A percentile compares a stretch with the other conserved stretches of the same genome.
Conservation (phyloP, 2,329 filamentous ascomycete genomes). For the Raffaelea arxii region DNA sequence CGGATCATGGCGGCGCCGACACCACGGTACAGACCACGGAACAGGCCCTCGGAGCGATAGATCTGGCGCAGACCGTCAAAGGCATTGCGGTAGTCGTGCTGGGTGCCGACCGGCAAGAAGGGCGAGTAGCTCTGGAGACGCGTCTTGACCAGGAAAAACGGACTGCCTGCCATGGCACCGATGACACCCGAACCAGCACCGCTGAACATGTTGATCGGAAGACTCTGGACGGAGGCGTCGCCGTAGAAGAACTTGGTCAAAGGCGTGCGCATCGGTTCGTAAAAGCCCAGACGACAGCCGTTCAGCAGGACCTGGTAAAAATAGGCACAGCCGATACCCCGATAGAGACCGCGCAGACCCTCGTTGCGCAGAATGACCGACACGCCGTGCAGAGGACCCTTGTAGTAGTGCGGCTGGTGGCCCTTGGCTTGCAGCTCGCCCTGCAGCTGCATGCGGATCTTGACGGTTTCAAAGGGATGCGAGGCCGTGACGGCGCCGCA, state of each 20-base stretch:
- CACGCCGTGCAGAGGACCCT: slow-evolving; percentile 83
- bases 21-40: slow-evolving; percentile 77
- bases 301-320: slow-evolving; percentile 95
- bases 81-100: slow-evolving; percentile 84
- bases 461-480: slow-evolving; percentile 97
- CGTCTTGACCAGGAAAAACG: slow-evolving; percentile 97
- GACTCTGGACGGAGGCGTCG: slow-evolving; percentile 66
- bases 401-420: slow-evolving; percentile 80
- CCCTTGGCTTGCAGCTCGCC: slow-evolving; percentile 86
- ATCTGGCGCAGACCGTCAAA: slow-evolving; percentile 76
- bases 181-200: slow-evolving; percentile 84
- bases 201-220: slow-evolving; percentile 87
- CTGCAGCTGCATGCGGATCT: slow-evolving; percentile 95
- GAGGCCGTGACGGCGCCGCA: slow-evolving; percentile 96
- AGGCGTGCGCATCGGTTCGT: slow-evolving; percentile 78
- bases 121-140: slow-evolving; percentile 89
- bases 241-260: slow-evolving; percentile 62
- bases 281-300: slow-evolving; percentile 92
- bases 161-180: slow-evolving; percentile 84
- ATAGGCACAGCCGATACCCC: slow-evolving; percentile 86
- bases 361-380: slow-evolving; percentile 86
- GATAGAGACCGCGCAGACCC: slow-evolving; percentile 73
- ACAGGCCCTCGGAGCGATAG: slow-evolving; percentile 64
- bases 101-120: slow-evolving; percentile 90
- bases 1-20: slow-evolving; percentile 90